phyloP scores from a whole-genome alignment of 805 yeast species.

The Saturnispora silvae region DNA sequence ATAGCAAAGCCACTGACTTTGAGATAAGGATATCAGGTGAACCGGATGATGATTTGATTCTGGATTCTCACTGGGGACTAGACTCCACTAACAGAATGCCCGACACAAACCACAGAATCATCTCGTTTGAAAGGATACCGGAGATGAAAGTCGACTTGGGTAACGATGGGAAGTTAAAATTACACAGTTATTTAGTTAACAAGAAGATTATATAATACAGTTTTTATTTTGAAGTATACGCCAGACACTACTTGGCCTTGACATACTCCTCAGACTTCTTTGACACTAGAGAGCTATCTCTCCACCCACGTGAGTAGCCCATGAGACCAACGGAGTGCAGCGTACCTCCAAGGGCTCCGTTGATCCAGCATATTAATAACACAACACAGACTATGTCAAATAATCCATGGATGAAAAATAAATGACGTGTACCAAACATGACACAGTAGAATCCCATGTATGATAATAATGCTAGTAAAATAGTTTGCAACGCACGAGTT shows the following conservation, averaged over 20 bases:
- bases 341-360: conserved; percentile 14
- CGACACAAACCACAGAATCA: background rate
- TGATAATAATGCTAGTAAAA: conserved; percentile 29
- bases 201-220: background rate
- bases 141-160: conserved; percentile 6
- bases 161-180: conserved; percentile 8
- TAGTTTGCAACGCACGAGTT: conserved; percentile 56
- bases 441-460: conserved; percentile 54
- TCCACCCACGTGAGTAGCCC: conserved; percentile 9
- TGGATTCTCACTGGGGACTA: conserved; percentile 7
- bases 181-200: conserved; percentile 9
- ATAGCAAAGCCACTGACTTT: conserved; percentile 2
- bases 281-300: conserved; percentile 1
- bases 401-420: conserved; percentile 78
- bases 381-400: conserved; percentile 55
- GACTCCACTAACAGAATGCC: conserved; percentile 2
- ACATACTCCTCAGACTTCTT: conserved; percentile 2
- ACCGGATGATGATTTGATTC: conserved; percentile 6
- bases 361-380: conserved; percentile 27
- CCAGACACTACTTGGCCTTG: background rate
- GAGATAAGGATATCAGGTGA: conserved; percentile 6
- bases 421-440: conserved; percentile 67
- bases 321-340: conserved; percentile 8
- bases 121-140: conserved; percentile 2
- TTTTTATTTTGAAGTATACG: background rate